A percentile compares a stretch with the other conserved stretches of the same genome.
Conservation (phyloP, 2,329 filamentous ascomycete species). For the Coniochaeta sp. region DNA sequence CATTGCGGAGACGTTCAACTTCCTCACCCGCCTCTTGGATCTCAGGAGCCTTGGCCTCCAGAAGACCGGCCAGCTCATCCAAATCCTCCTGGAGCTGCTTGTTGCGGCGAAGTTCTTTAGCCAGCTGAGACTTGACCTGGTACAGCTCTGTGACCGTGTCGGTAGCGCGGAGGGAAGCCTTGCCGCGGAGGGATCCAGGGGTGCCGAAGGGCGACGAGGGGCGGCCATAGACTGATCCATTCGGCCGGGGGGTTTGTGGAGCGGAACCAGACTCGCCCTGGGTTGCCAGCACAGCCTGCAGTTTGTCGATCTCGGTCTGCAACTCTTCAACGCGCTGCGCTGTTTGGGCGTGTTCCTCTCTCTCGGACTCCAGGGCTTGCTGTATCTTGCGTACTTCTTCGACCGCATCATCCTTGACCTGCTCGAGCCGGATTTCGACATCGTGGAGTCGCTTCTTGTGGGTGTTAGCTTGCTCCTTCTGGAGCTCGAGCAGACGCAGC, state of each 20-base stretch:
- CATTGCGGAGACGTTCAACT: slow-evolving; percentile 69
- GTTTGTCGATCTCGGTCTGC: slow-evolving; percentile 46
- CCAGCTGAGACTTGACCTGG: slow-evolving; percentile 65
- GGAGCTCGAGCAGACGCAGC: slow-evolving; percentile 73
- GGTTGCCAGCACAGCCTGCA: slow-evolving; percentile 39
- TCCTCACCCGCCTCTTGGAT: slow-evolving; percentile 80
- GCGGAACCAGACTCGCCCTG: slow-evolving; percentile 34
- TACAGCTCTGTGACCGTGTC: slow-evolving; percentile 59
- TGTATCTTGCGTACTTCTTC: slow-evolving; percentile 49
- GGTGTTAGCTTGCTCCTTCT: slow-evolving; percentile 67
- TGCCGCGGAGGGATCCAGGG: slow-evolving; percentile 49
- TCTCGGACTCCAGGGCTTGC: slow-evolving; percentile 50
- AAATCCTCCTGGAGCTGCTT: slow-evolving; percentile 69
- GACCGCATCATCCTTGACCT: slow-evolving; percentile 60
- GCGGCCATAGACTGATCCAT: slow-evolving; percentile 46
- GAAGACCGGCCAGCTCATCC: slow-evolving; percentile 76
- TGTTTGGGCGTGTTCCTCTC: slow-evolving; percentile 36
- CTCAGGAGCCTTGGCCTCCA: slow-evolving; percentile 83
- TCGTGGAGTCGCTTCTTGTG: slow-evolving; percentile 65
- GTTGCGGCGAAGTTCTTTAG: slow-evolving; percentile 65
- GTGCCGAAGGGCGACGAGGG: slow-evolving; percentile 57
- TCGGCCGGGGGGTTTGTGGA: slow-evolving; percentile 55
- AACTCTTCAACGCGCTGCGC: slow-evolving; percentile 43
- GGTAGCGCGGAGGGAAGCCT: slow-evolving; percentile 50
- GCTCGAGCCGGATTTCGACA: slow-evolving; percentile 55